Conservation (phyloP, 2,329 filamentous ascomycete species). For the Sporothrix curviconia region DNA sequence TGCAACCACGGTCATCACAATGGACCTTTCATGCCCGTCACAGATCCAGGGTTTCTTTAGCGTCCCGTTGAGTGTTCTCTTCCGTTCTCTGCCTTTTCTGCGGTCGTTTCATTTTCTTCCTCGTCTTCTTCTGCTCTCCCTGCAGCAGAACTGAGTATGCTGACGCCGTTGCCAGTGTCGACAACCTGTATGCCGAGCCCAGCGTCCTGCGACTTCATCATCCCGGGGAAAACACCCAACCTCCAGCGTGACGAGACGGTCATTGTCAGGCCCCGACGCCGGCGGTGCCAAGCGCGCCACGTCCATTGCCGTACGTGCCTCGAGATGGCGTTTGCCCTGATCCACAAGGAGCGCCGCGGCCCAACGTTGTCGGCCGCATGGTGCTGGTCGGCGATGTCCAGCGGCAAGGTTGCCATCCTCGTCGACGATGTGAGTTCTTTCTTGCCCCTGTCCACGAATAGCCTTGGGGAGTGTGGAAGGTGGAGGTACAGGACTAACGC, state of each 20-base stretch:
- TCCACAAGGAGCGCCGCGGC: conserved; percentile 91
- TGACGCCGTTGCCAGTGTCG: conserved; percentile 32
- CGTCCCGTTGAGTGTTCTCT: conserved; percentile 38
- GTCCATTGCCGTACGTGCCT: conserved; percentile 86
- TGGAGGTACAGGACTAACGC: no score
- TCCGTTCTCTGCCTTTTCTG: background rate
- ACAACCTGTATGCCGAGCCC: conserved; percentile 87
- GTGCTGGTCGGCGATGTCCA: conserved; percentile 91
- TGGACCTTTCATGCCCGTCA: conserved; percentile 63
- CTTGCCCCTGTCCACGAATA: background rate
- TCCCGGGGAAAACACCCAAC: conserved; percentile 14
- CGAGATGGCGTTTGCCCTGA: conserved; percentile 84
- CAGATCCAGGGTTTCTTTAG: conserved; percentile 74
- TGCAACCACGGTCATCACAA: conserved; percentile 67
- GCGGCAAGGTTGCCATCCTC: conserved; percentile 86
- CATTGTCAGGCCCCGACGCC: conserved; percentile 89
- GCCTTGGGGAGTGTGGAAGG: no score
- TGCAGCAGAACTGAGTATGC: no score
- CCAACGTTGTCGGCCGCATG: conserved; percentile 80
- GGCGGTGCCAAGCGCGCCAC: conserved; percentile 92
- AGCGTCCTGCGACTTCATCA: conserved; percentile 72
- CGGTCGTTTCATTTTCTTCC: no score
- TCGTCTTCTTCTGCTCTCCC: no score
- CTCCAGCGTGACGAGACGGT: conserved; percentile 59
- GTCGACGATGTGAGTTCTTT: conserved; percentile 40